Conservation (phyloP, 208 protist species). For the Porcisia deanei region DNA sequence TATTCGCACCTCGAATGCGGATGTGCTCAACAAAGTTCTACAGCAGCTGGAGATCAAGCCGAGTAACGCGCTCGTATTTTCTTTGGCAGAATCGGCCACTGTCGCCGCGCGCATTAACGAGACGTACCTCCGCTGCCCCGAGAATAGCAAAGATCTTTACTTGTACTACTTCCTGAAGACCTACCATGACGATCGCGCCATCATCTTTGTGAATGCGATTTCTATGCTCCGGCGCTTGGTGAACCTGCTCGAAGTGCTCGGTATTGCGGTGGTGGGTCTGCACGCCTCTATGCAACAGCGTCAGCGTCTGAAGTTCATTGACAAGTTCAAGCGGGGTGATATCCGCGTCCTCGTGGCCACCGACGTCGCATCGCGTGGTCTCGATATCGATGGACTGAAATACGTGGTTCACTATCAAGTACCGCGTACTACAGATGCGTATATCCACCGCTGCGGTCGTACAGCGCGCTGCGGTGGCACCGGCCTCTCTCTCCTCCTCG, state of each 20-base stretch:
- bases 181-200: conserved; percentile 81
- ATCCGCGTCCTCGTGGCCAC: conserved; percentile 91
- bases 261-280: conserved; percentile 79
- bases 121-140: conserved; percentile 89
- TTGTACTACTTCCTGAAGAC: conserved; percentile 95
- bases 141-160: conserved; percentile 95
- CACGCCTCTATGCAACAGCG: conserved; percentile 98
- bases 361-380: conserved; percentile 91
- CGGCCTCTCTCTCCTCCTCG: conserved; percentile 79
- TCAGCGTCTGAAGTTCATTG: conserved; percentile 97
- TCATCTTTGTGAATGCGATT: conserved; percentile 96
- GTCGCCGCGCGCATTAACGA: conserved; percentile 90
- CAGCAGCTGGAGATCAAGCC: conserved; percentile 76
- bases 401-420: conserved; percentile 98
- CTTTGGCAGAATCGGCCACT: conserved; percentile 62
- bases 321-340: conserved; percentile 84
- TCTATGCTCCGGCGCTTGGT: conserved; percentile 93
- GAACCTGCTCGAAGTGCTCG: conserved; percentile 90
- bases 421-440: conserved; percentile 93
- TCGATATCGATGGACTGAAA: conserved; percentile 96
- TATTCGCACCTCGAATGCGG: conserved; percentile 79
- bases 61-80: conserved; percentile 82
- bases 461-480: conserved; percentile 93
- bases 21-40: conserved; percentile 71
- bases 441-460: conserved; percentile 97